Conservation (phyloP, 2,329 filamentous ascomycete genomes). For the Teratosphaeria pseudoeucalypti region DNA sequence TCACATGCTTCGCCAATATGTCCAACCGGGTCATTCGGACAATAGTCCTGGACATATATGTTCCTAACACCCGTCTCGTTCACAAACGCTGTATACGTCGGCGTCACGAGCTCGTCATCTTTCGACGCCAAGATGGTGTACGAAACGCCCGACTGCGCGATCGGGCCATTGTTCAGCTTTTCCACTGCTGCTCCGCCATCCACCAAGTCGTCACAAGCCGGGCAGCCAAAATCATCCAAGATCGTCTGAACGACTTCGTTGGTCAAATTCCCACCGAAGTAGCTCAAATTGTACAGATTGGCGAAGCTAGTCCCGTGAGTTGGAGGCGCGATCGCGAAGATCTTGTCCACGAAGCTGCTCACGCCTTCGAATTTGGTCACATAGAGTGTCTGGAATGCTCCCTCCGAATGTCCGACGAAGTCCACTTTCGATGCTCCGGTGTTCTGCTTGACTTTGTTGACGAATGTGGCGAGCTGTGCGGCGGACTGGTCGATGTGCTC, state of each 20-base stretch:
- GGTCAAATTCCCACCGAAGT: slow-evolving; percentile 12
- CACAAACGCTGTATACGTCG: slow-evolving; percentile 12
- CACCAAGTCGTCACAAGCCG: slow-evolving; percentile 12
- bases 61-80: slow-evolving; percentile 14
- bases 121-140: slow-evolving; percentile 13
- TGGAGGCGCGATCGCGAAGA: slow-evolving; percentile 16
- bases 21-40: slow-evolving; percentile 12
- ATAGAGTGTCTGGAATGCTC: slow-evolving; percentile 15
- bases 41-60: slow-evolving; percentile 15
- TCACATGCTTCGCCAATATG: slow-evolving; percentile 18
- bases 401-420: slow-evolving; percentile 16
- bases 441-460: slow-evolving; percentile 9
- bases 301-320: slow-evolving; percentile 15
- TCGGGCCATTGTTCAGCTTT: slow-evolving; percentile 9
- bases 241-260: slow-evolving; percentile 5
- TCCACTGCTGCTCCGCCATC: slow-evolving; percentile 8
- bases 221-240: slow-evolving; percentile 10
- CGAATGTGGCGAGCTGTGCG: slow-evolving; percentile 12
- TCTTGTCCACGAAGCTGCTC: slow-evolving; percentile 8
- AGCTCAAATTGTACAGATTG: slow-evolving; percentile 10
- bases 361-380: slow-evolving; percentile 12
- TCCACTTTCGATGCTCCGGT: slow-evolving; percentile 12
- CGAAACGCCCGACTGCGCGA: slow-evolving; percentile 11
- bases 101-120: slow-evolving; percentile 17
- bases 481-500: slow-evolving; percentile 10